Evolutionary conservation across 768 basidiomycete species (phyloP), one percentile per base, ranked within the genome.

Genomic region (Naganishia vaughanmartiniae): DNA sequence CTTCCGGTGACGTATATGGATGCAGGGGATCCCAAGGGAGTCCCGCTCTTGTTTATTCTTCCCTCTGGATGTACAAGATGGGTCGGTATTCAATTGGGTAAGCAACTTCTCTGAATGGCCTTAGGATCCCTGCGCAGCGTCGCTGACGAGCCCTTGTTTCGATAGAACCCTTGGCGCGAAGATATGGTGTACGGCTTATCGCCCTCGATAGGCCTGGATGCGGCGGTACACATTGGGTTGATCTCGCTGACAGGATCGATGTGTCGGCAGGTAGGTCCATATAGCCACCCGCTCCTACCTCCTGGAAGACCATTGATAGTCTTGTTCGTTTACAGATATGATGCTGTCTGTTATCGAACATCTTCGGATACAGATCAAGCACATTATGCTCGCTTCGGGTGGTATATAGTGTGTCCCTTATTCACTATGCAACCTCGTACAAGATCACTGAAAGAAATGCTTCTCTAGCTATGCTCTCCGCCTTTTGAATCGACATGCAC

Each of bases 191-290:
- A 14, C 48, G 78, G 36, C 54, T 77, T 48, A 76, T 79, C n/a
- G 73, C 73, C 15, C 70, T 79, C 9, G 78, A 79, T 72, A 73
- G 78, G 57, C 78, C 78, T 17, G 78, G 78, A 31, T 71, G 73
- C 14, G 78, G 78, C 33, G 76, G 70, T 9, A 79, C 76, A 1
- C 73, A 73, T 3, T 55, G 58, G 39, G 78, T 79, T 0, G 71
- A 72, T 9, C 67, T 79, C 6, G 57, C n/a, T 9, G 72, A 76
- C 14, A 67, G 78, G 26, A 74, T 79, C 30, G 70, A 73, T 53
- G 34, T 56, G 36, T 74, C 72, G 53, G 74, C 74, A 57, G 70
- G 78, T 79, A n/a, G 57, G 75, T 73, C n/a, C 24, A 58, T 39
- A 15, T 2, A n/a, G 39, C 11, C 10, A 5, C n/a, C 6, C 6